These are phyloP conservation scores for Arthrobotrys musiformis DNA, from an alignment of 2,329 filamentous ascomycete genomes.

Conservation along the genomic window DNA sequence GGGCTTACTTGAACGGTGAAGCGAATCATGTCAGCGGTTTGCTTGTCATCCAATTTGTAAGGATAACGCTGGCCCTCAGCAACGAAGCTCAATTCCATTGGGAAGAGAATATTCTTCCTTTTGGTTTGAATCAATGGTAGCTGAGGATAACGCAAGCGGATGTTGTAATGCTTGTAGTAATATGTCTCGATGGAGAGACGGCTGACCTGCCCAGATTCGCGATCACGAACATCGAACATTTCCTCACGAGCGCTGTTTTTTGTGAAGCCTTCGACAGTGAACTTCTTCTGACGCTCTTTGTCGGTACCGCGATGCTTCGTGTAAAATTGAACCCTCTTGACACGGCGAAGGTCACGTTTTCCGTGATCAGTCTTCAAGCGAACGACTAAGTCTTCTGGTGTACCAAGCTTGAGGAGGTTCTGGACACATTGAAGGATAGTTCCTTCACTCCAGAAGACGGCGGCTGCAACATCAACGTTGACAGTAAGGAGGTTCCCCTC, in stretches of 20 bases:
- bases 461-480: slow-evolving; percentile 92
- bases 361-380: slow-evolving; percentile 56
- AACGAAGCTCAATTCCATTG: slow-evolving; percentile 70
- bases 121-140: slow-evolving; percentile 71
- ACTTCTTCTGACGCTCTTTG: slow-evolving; percentile 65
- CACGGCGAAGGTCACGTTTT: slow-evolving; percentile 67
- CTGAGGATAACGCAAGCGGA: slow-evolving; percentile 65
- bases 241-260: slow-evolving; percentile 68
- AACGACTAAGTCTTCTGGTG: slow-evolving; percentile 58
- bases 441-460: slow-evolving; percentile 78
- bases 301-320: slow-evolving; percentile 67
- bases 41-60: slow-evolving; percentile 70
- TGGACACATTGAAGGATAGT: slow-evolving; percentile 59
- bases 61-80: slow-evolving; percentile 69
- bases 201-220: slow-evolving; percentile 68
- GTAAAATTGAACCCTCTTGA: slow-evolving; percentile 70
- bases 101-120: slow-evolving; percentile 69
- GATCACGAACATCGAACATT: slow-evolving; percentile 69
- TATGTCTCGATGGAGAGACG: slow-evolving; percentile 68
- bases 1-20: slow-evolving; percentile 73
- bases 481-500: slow-evolving; percentile 75
- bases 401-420: slow-evolving; percentile 51
- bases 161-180: slow-evolving; percentile 69
- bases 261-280: slow-evolving; percentile 68
- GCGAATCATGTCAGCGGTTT: slow-evolving; percentile 90